These are phyloP conservation scores for Colletotrichum tofieldiae DNA, from an alignment of 2,329 filamentous ascomycete species.

Conservation along the genomic window DNA sequence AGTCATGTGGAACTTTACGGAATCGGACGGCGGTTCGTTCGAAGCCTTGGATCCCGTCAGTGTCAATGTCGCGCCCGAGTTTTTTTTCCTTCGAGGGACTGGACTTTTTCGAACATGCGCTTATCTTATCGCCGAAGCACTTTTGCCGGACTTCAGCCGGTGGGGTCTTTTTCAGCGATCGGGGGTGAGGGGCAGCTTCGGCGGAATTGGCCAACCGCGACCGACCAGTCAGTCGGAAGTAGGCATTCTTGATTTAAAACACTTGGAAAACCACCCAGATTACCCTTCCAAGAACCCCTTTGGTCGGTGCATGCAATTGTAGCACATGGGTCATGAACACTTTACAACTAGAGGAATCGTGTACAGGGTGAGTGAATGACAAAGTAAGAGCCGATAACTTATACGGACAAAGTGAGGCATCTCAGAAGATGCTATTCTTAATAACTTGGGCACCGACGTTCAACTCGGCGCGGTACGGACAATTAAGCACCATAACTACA, in stretches of 20 bases:
- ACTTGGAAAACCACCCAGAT: neutral
- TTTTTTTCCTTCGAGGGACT: constrained; percentile 14
- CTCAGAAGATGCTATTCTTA: neutral
- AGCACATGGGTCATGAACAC: too few relatives aligned
- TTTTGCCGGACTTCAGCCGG: constrained; percentile 28
- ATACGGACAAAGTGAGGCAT: neutral
- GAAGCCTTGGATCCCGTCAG: constrained; percentile 10
- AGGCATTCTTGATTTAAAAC: neutral
- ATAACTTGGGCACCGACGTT: neutral
- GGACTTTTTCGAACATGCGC: constrained; percentile 20
- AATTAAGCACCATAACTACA: neutral
- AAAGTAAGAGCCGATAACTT: neutral
- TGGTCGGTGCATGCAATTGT: too few relatives aligned
- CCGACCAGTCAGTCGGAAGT: neutral
- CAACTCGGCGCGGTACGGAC: neutral
- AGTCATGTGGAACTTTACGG: constrained; percentile 22
- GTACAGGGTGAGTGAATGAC: neutral
- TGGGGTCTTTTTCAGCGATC: neutral
- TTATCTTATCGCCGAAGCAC: constrained; percentile 34
- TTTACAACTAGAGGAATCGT: too few relatives aligned
- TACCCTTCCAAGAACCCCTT: too few relatives aligned
- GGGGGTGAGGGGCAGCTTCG: neutral
- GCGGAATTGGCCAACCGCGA: neutral
- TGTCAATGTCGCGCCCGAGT: constrained; percentile 20
- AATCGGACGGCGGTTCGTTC: constrained; percentile 21